Base-by-base conservation (phyloP, 345 rosid species). In the Carallia brachiata region DNA sequence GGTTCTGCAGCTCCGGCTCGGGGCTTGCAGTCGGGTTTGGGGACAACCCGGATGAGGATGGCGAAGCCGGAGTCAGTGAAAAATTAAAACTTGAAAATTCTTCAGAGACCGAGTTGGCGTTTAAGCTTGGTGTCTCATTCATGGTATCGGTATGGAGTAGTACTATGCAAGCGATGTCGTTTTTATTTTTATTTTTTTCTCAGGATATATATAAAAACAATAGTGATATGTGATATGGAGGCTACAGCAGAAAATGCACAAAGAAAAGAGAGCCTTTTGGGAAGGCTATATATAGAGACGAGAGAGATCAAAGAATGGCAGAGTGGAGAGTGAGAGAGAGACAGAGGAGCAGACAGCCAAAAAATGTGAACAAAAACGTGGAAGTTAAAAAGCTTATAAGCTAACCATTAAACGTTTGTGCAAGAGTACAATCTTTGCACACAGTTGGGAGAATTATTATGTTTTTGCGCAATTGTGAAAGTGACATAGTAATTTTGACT, bases 11-110 rank as follows among this genome's bases (percentile, higher is more conserved):
- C 37, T 61, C 53, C 36, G 55, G 59, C 44, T 61, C 65, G 30
- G 65, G 28, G 48, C 63, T 72, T 2, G 1, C 50, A 10, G n/a
- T 30, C 55, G 62, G 68, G 10, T 32, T 61, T 18, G 19, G 36
- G 6, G 68, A 67, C 7, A 52, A 59, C 19, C 65, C 78, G 4
- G 73, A 71, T 0, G 60, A 63, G 5, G 66, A 75, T 0, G 78
- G 52, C 1, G 80, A 77, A n/a, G 64, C 52, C 0, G 65, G 32
- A 30, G 70, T 16, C 6, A 36, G 54, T 5, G 74, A 50, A 1
- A 75, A 69, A 74, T 63, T 72, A 5, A 19, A n/a, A n/a, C 64
- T 67, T 1, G 73, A 67, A 6, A 55, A 72, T 10, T 57, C 13
- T 34, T 70, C 73, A 2, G 68, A 78, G 66, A 47, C 56, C 1